These are phyloP conservation scores for Stenocarpella maydis DNA, from an alignment of 2,329 filamentous ascomycete species.

Conservation along the genomic window DNA sequence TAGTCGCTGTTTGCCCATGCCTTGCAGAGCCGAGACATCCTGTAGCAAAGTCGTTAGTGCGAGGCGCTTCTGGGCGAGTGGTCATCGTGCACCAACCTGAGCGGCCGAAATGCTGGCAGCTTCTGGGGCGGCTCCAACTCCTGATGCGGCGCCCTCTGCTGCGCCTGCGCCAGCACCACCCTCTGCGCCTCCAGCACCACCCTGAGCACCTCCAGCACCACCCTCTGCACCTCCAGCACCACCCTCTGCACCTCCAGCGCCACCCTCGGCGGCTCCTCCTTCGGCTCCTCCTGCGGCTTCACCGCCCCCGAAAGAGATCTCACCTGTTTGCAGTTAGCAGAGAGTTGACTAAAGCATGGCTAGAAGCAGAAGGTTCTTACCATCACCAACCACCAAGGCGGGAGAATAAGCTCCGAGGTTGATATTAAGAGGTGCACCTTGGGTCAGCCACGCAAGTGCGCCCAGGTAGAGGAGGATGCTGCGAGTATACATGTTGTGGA, in stretches of 20 bases:
- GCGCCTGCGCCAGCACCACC: neutral
- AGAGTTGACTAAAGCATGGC: too few species aligned
- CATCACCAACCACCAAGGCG: conserved; percentile 61
- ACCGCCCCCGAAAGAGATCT: conserved; percentile 51
- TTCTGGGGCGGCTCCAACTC: neutral
- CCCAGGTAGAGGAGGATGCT: conserved; percentile 25
- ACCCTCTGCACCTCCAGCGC: neutral
- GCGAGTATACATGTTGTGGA: conserved; percentile 24
- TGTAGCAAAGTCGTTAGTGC: neutral
- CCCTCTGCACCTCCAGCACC: neutral
- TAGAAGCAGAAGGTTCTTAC: conserved; percentile 42
- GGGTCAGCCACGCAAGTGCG: conserved; percentile 38
- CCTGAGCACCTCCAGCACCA: neutral
- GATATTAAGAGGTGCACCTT: conserved; percentile 57
- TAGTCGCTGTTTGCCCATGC: conserved; percentile 26
- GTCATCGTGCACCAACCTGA: too few species aligned
- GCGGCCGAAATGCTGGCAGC: too few species aligned
- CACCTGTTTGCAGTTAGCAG: too few species aligned
- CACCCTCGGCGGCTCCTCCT: conserved; percentile 43
- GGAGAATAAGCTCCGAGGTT: conserved; percentile 60
- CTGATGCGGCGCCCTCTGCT: conserved; percentile 1
- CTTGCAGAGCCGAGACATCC: conserved; percentile 14
- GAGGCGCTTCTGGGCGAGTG: too few species aligned
- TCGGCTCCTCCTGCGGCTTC: conserved; percentile 39
- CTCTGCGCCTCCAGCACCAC: neutral